Conservation (phyloP, 495 filamentous ascomycete species). For the Podospora appendiculata region DNA sequence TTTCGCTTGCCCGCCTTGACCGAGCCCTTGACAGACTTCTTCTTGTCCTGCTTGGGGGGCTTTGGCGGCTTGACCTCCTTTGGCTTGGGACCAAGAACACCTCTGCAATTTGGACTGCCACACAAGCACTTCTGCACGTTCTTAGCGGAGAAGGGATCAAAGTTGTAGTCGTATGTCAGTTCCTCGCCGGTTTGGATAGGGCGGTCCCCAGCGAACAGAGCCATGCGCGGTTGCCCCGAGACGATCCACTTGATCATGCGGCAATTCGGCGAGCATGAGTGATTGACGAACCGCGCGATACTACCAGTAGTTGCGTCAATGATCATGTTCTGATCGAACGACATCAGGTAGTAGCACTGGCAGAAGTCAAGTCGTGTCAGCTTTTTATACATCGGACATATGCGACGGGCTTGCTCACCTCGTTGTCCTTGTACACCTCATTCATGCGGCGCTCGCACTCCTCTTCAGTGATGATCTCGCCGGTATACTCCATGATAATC, state of each 20-base stretch:
- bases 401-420: slow-evolving; percentile 49
- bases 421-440: slow-evolving; percentile 81
- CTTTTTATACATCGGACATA: neutral
- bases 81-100: slow-evolving; percentile 67
- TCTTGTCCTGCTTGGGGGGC: slow-evolving; percentile 11
- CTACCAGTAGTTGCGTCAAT: slow-evolving; percentile 94
- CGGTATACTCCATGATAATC: slow-evolving; percentile 96
- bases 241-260: slow-evolving; percentile 97
- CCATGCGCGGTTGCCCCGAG: slow-evolving; percentile 91
- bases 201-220: slow-evolving; percentile 83
- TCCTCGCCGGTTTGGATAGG: slow-evolving; percentile 92
- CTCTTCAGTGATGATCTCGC: slow-evolving; percentile 90
- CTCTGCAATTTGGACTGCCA: slow-evolving; percentile 67
- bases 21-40: slow-evolving; percentile 19
- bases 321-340: slow-evolving; percentile 96
- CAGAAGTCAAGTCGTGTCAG: neutral
- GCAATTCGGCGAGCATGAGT: slow-evolving; percentile 96
- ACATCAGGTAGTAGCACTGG: slow-evolving; percentile 96
- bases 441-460: slow-evolving; percentile 93
- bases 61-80: slow-evolving; percentile 46
- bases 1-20: slow-evolving; percentile 20
- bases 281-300: slow-evolving; percentile 96
- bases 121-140: slow-evolving; percentile 80
- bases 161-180: slow-evolving; percentile 99
- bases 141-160: slow-evolving; percentile 79